A percentile compares a stretch with the other conserved stretches of the same genome.
Conservation (phyloP, 78 protist genomes). For the Dictyostelium firmibasis region DNA sequence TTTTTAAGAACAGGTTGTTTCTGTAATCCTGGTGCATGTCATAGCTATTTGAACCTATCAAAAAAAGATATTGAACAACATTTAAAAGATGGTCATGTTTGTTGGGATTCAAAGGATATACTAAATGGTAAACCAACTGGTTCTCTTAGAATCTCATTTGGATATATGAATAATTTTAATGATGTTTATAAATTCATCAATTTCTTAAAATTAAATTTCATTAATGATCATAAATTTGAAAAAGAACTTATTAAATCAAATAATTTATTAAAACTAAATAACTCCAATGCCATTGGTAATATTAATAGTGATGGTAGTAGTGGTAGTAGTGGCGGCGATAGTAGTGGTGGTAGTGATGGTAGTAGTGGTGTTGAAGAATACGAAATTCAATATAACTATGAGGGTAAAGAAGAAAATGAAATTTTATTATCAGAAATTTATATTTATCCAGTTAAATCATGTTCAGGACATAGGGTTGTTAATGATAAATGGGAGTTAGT, state of each 20-base stretch:
- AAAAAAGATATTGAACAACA: slow-evolving; percentile 63
- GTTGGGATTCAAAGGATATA: slow-evolving; percentile 90
- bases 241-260: not conserved
- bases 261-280: no score
- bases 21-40: slow-evolving; percentile 96
- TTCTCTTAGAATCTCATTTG: slow-evolving; percentile 84
- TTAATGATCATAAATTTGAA: not conserved
- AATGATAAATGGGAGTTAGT: slow-evolving; percentile 69
- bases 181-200: slow-evolving; percentile 52
- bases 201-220: slow-evolving; percentile 28
- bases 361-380: not conserved
- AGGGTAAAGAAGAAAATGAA: not conserved
- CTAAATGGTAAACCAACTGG: slow-evolving; percentile 88
- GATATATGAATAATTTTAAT: slow-evolving; percentile 44
- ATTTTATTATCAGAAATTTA: slow-evolving; percentile 40
- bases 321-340: no score
- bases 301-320: not conserved
- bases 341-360: not conserved
- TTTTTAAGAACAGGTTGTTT: slow-evolving; percentile 85
- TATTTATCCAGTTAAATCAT: slow-evolving; percentile 87
- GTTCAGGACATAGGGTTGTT: slow-evolving; percentile 50
- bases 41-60: slow-evolving; percentile 55
- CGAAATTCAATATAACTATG: not conserved
- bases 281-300: no score
- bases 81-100: slow-evolving; percentile 82